These are phyloP conservation scores for Pestalotiopsis sp. DNA, from an alignment of 2,329 filamentous ascomycete species.

Conservation along the genomic window DNA sequence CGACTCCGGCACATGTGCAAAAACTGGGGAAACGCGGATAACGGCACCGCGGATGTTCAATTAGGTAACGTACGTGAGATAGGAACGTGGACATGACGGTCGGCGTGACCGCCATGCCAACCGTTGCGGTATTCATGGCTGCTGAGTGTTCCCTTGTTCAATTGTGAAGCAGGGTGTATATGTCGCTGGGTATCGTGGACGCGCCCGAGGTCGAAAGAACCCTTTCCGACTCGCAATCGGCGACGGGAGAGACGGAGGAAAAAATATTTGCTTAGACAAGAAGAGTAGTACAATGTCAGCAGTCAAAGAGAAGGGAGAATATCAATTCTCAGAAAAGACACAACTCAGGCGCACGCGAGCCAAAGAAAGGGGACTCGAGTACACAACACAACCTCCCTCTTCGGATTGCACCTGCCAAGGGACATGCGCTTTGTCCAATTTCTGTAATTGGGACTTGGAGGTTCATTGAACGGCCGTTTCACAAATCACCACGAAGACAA, in stretches of 20 bases:
- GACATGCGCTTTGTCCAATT: neutral
- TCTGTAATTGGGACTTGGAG: neutral
- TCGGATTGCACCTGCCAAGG: neutral
- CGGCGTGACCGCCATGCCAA: slow-evolving; percentile 82
- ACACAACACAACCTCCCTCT: neutral
- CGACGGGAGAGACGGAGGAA: neutral
- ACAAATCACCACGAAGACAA: slow-evolving; percentile 1
- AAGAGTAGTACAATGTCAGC: neutral
- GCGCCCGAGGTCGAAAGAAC: neutral
- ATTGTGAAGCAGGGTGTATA: neutral
- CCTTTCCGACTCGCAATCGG: neutral
- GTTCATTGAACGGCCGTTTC: neutral
- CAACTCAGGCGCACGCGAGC: neutral
- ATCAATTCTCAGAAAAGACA: neutral
- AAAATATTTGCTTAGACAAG: neutral
- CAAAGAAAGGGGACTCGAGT: neutral
- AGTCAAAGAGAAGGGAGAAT: neutral
- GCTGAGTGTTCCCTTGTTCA: neutral
- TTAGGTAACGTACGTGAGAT: slow-evolving; percentile 66
- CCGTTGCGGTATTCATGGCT: slow-evolving; percentile 66
- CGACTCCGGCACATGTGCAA: neutral
- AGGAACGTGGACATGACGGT: slow-evolving; percentile 85
- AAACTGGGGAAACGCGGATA: slow-evolving; percentile 5
- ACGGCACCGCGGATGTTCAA: neutral
- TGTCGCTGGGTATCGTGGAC: neutral